Percentiles rank a stretch among this genome's conserved stretches.
Conservation (phyloP, 2,329 filamentous ascomycete species). For the Intubia oerlemansii region DNA sequence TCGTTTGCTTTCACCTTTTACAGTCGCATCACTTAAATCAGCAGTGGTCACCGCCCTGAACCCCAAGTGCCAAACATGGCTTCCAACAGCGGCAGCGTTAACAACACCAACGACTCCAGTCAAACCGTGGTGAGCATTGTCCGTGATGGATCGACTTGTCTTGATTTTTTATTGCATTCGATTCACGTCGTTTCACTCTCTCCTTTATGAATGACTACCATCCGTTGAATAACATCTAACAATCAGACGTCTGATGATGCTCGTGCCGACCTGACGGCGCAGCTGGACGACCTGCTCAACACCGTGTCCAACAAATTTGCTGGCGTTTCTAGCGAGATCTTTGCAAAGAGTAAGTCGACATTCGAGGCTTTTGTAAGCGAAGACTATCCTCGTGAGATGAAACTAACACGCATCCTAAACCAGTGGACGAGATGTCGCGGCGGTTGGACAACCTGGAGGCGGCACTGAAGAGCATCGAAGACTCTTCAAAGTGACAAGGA, state of each 20-base stretch:
- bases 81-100: slow-evolving; percentile 12
- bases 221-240: too few species aligned
- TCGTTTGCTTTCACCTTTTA: too few species aligned
- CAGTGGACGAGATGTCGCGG: slow-evolving; percentile 88
- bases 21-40: too few species aligned
- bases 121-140: slow-evolving; percentile 17
- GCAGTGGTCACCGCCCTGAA: too few species aligned
- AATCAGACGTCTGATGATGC: slow-evolving; percentile 24
- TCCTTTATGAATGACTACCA: too few species aligned
- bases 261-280: slow-evolving; percentile 46
- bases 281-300: slow-evolving; percentile 73
- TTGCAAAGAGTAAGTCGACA: slow-evolving; percentile 66
- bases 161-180: too few species aligned
- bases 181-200: too few species aligned
- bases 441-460: slow-evolving; percentile 68
- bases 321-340: slow-evolving; percentile 65
- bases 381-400: neutral
- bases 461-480: slow-evolving; percentile 36
- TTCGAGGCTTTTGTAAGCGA: too few species aligned
- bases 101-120: slow-evolving; percentile 17
- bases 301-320: slow-evolving; percentile 72
- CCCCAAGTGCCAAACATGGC: too few species aligned
- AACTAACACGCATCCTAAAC: neutral
- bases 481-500: slow-evolving; percentile 6
- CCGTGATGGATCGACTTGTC: too few species aligned